Conservation (phyloP, 176 grass and related monocot genomes). For the Oryza nivara region DNA sequence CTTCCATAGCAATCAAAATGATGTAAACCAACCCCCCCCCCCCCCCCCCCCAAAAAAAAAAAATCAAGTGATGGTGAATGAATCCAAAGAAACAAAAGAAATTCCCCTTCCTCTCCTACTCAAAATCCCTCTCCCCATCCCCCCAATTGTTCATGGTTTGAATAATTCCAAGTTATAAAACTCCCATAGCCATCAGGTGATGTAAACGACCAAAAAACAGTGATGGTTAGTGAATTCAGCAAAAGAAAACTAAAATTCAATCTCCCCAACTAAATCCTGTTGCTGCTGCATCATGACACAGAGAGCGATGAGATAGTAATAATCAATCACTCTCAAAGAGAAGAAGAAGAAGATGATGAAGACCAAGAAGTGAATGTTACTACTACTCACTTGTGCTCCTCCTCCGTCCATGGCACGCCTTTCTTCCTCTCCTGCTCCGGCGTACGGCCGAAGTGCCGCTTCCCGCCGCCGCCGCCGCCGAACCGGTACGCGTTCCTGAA, state of each 20-base stretch:
- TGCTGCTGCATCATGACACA: no score
- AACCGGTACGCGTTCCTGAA: slow-evolving; percentile 50
- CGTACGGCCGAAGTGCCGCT: slow-evolving; percentile 53
- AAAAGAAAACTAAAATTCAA: not conserved
- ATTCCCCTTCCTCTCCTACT: not conserved
- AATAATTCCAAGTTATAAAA: slow-evolving; percentile 47
- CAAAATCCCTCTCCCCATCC: not conserved
- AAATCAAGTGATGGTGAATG: slow-evolving; percentile 16
- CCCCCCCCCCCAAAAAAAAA: not conserved
- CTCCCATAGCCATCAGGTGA: not conserved
- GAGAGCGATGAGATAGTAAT: no score
- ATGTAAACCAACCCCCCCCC: slow-evolving; percentile 12
- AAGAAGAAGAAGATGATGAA: no score
- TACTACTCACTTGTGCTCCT: slow-evolving; percentile 77
- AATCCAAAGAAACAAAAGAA: slow-evolving; percentile 38
- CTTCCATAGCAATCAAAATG: slow-evolving; percentile 14
- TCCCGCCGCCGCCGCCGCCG: slow-evolving; percentile 46
- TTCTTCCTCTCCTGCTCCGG: slow-evolving; percentile 95
- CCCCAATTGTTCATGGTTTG: slow-evolving; percentile 34
- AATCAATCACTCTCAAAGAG: no score
- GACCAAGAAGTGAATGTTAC: not conserved
- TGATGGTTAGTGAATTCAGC: slow-evolving; percentile 42
- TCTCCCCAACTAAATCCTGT: no score
- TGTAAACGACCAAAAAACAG: slow-evolving; percentile 8
- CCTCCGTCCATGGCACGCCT: slow-evolving; percentile 95